Evolutionary conservation across 352 stramenopile genomes (phyloP), one percentile per base, ranked within the genome.

Genomic region (Pythium dissotocum): DNA sequence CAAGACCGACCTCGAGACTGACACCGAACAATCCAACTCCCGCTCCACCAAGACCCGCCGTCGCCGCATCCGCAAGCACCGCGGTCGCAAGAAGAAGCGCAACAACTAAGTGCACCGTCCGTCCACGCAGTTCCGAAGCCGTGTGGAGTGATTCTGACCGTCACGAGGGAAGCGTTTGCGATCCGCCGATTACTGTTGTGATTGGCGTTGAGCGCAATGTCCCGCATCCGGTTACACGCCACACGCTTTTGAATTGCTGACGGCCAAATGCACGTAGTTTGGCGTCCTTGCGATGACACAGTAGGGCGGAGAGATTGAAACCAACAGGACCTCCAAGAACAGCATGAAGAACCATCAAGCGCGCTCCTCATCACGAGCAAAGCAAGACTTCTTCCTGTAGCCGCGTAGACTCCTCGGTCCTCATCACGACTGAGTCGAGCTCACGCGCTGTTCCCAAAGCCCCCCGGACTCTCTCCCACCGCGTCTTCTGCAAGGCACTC

Each of bases 121-220:
- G 40, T 38, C 21, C 33, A 54, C 4, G 40, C 32, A 18, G 48
- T 46, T 21, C 8, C 6, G 14, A 35, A 32, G 7, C 18, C 16
- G 32, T 21, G 32, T 59, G 53, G 4, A 42, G 32, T 9, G 36
- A 42, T 10, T 6, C 6, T 14, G 28, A 16, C n/a, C 21, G 36
- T n/a, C 28, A 61, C 1, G n/a, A 54, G 62, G 69, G 69, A 71
- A 76, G 57, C n/a, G 69, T 76, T 76, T 56, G 69, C 69, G 69
- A 76, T 76, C 69, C 56, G 60, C 71, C 60, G 7, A 10, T 61
- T 52, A 38, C 42, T 56, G 38, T 53, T 56, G 38, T 53, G 32
- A 46, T 26, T 57, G 55, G 65, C 67, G 69, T 76, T 69, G 63
- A 76, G 69, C 69, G 69, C 69, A 51, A 76, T 76, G 69, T 71